These are phyloP conservation scores for Suillus variegatus DNA, from an alignment of 768 basidiomycete genomes.

Conservation along the genomic window DNA sequence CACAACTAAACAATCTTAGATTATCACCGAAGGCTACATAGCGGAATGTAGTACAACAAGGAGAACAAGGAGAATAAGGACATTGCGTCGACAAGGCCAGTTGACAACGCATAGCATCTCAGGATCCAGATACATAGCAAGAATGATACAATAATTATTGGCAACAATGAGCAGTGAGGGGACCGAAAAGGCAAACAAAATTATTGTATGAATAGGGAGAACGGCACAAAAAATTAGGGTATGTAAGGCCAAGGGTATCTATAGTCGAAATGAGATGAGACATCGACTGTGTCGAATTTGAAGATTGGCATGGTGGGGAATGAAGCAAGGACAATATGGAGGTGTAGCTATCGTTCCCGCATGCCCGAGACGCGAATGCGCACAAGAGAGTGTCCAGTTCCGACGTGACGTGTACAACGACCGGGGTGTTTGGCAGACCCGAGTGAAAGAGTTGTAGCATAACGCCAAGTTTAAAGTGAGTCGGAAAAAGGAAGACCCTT, in stretches of 20 bases:
- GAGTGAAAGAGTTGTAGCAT: background rate
- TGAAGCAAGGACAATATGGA: background rate
- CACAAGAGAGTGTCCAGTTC: background rate
- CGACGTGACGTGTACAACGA: no score
- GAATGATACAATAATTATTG: background rate
- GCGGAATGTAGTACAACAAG: background rate
- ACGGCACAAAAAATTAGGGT: conserved; percentile 7
- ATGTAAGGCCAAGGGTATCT: conserved; percentile 1
- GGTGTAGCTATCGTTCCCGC: background rate
- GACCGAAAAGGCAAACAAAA: background rate
- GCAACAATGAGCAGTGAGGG: background rate
- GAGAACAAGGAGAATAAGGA: background rate
- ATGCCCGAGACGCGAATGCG: background rate
- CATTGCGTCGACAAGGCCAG: background rate
- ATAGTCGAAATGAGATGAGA: background rate
- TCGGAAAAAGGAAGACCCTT: conserved; percentile 16
- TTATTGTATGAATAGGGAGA: background rate
- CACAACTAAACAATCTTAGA: background rate
- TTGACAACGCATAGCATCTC: conserved; percentile 3
- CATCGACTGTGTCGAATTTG: background rate
- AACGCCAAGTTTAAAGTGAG: background rate
- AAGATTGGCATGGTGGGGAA: background rate
- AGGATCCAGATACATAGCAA: background rate
- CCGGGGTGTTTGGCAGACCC: background rate
- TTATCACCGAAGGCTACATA: background rate